Percentiles rank a stretch among this genome's conserved stretches.
phyloP scores from a whole-genome alignment of 2,329 filamentous ascomycete genomes.

The Claviceps monticola region DNA sequence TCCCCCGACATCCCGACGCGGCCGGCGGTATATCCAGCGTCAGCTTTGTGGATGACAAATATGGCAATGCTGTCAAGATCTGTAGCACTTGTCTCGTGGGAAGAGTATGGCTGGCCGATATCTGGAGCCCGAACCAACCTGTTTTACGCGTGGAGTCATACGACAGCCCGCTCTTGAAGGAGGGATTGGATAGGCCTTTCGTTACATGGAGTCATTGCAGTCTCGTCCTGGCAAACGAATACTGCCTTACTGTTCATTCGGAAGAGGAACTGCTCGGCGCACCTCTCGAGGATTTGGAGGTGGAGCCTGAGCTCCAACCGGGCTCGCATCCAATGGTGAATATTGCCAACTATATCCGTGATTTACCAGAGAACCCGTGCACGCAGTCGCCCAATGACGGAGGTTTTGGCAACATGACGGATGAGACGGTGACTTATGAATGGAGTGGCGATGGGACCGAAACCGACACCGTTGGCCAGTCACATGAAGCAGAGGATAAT shows the following conservation, averaged over 20 bases:
- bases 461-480: neutral
- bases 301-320: conserved; percentile 7
- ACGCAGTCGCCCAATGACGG: neutral
- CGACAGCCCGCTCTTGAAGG: conserved; percentile 10
- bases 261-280: conserved; percentile 21
- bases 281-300: conserved; percentile 8
- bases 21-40: conserved; percentile 39
- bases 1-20: conserved; percentile 35
- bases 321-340: conserved; percentile 13
- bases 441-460: conserved; percentile 8
- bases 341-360: conserved; percentile 12
- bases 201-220: conserved; percentile 33
- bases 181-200: conserved; percentile 16
- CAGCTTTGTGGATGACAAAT: conserved; percentile 31
- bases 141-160: conserved; percentile 13
- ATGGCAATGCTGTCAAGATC: conserved; percentile 35
- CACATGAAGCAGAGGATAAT: conserved; percentile 7
- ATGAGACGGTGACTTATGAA: conserved; percentile 9
- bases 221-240: conserved; percentile 28
- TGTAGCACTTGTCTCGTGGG: conserved; percentile 38
- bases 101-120: conserved; percentile 34
- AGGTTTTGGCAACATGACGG: conserved; percentile 4
- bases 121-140: conserved; percentile 28
- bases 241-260: conserved; percentile 25
- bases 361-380: conserved; percentile 20